Evolutionary conservation across 1,284 basidiomycete genomes (phyloP).

Genomic region (Pascua sp.): DNA sequence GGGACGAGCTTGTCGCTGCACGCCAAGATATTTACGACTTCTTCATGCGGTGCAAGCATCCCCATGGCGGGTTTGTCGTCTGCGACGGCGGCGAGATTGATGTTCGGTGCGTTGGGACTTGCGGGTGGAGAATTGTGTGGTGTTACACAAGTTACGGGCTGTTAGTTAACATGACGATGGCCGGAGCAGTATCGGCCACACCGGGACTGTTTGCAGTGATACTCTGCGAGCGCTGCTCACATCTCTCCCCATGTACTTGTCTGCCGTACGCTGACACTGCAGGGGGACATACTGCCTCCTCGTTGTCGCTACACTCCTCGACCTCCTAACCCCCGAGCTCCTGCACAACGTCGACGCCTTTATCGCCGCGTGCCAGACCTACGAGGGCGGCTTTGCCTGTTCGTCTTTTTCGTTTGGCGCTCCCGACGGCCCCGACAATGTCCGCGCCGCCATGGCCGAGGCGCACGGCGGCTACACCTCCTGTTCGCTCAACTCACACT

Average conservation of each 20-base stretch:
- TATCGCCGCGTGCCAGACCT: slow-evolving; percentile 75
- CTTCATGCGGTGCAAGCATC: slow-evolving; percentile 88
- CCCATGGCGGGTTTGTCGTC: slow-evolving; percentile 91
- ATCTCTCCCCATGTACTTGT: slow-evolving; percentile 14
- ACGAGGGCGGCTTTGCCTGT: slow-evolving; percentile 92
- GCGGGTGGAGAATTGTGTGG: slow-evolving; percentile 5
- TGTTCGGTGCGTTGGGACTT: slow-evolving; percentile 62
- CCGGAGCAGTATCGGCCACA: too few species aligned
- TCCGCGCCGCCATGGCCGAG: slow-evolving; percentile 66
- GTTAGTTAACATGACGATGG: too few species aligned
- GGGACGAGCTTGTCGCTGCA: slow-evolving; percentile 67
- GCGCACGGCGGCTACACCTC: slow-evolving; percentile 98
- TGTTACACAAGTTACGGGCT: too few species aligned
- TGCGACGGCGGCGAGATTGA: slow-evolving; percentile 87
- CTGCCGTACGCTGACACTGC: slow-evolving; percentile 16
- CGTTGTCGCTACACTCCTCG: slow-evolving; percentile 64
- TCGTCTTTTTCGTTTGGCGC: slow-evolving; percentile 57
- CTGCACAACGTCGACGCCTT: slow-evolving; percentile 56
- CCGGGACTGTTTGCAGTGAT: too few species aligned
- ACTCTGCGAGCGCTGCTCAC: too few species aligned
- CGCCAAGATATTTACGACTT: slow-evolving; percentile 78
- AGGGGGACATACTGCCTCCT: slow-evolving; percentile 75
- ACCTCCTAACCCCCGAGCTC: slow-evolving; percentile 84
- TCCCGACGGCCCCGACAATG: too few species aligned
- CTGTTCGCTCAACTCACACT: slow-evolving; percentile 82